A percentile compares a stretch with the other conserved stretches of the same genome.
Evolutionary conservation across 108 stramenopile genomes (phyloP).

Genomic region (Skeletonema menzelii): DNA sequence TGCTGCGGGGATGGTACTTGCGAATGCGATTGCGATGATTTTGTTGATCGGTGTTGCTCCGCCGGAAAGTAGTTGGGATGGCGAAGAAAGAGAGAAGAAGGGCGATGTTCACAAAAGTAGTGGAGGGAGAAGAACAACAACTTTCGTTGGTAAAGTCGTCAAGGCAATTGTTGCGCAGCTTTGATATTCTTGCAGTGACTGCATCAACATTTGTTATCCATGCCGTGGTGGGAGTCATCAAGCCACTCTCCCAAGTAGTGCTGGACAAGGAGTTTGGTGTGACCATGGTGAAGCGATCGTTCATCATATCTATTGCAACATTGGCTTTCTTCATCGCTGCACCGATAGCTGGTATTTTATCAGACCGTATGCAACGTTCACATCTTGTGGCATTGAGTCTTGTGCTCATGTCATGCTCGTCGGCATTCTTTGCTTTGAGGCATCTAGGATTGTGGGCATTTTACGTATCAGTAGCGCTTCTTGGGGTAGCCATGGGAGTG

Average conservation of each 20-base stretch:
- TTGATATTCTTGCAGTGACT: slow-evolving; percentile 28
- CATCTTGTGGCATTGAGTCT: slow-evolving; percentile 21
- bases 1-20: slow-evolving; percentile 22
- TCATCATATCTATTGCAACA: slow-evolving; percentile 39
- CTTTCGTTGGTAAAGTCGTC: slow-evolving; percentile 9
- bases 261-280: slow-evolving; percentile 39
- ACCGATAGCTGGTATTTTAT: slow-evolving; percentile 19
- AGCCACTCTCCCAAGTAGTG: slow-evolving; percentile 35
- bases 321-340: slow-evolving; percentile 29
- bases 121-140: background rate
- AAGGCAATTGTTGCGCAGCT: slow-evolving; percentile 15
- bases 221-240: slow-evolving; percentile 37
- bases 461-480: slow-evolving; percentile 16
- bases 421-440: slow-evolving; percentile 24
- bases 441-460: slow-evolving; percentile 30
- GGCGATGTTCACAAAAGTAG: background rate
- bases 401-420: slow-evolving; percentile 24
- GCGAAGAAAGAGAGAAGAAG: background rate
- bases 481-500: slow-evolving; percentile 27
- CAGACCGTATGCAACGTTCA: slow-evolving; percentile 21
- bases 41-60: slow-evolving; percentile 28
- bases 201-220: slow-evolving; percentile 29
- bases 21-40: slow-evolving; percentile 23
- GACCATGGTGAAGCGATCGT: slow-evolving; percentile 30
- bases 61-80: slow-evolving; percentile 7